Base-by-base conservation (phyloP, 441 rosid genomes). In the Gossypium lobatum region DNA sequence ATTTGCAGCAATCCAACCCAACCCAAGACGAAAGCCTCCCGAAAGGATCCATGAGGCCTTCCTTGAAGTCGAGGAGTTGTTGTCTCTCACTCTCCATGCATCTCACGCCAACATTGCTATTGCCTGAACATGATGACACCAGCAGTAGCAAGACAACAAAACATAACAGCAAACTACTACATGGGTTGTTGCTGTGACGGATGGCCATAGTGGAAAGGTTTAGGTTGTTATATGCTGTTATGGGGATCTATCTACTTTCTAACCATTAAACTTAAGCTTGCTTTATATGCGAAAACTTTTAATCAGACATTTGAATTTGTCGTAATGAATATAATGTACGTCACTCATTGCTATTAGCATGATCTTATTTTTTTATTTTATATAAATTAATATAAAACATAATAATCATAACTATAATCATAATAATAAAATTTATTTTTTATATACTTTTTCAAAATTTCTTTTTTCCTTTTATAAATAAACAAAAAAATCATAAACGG, bases 11-110 rank as follows among this genome's bases (percentile, higher is more conserved):
- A 13, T 77, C 78, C 14, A 13, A 21, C 2, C 26, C 61, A 3
- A 17, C 46, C 83, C 76, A 80, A 17, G 78, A 74, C 46, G 71
- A 58, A 20, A 80, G 80, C 9, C 23, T 3, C 16, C 45, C 28
- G 0, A 0, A 1, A 7, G 34, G 62, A 59, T 67, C 74, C 14
- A 21, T 2, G 13, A 73, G 50, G 23, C 39, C 73, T 17, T n/a
- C 34, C 34, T 73, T 73, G 59, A 73, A 59, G 8, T 20, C 16
- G 3, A 73, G 25, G 25, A 73, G 69, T 3, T 39, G 28, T 18
- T 48, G 14, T 4, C 60, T 48, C 48, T 73, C 75, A 13, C 7
- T 60, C 26, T 34, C 68, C 8, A 1, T 20, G 67, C 75, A 60
- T 28, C 20, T 28, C 5, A 14, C 4, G 5, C 64, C 31, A 18